These are phyloP conservation scores for Leccinum truebloodii DNA, from an alignment of 768 basidiomycete genomes.

Conservation along the genomic window DNA sequence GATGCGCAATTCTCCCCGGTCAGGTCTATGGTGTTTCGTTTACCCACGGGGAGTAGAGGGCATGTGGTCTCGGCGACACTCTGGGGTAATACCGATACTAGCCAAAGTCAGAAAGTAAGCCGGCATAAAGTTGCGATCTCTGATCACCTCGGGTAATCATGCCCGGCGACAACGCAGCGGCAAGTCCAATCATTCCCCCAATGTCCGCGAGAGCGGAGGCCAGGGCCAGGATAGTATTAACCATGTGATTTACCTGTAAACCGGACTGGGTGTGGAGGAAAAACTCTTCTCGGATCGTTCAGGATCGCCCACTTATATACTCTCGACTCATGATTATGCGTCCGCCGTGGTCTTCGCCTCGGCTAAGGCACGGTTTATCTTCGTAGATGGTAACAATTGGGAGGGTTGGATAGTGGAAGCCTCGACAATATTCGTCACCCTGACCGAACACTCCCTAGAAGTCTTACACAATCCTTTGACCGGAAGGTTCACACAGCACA, in stretches of 20 bases:
- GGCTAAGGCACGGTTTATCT: background rate
- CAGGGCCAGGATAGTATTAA: background rate
- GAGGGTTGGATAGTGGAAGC: background rate
- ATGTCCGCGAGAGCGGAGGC: background rate
- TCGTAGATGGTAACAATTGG: background rate
- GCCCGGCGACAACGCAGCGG: background rate
- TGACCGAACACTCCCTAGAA: background rate
- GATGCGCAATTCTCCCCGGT: constrained; percentile 3
- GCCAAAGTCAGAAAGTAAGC: background rate
- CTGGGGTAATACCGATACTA: background rate
- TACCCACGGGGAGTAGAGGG: background rate
- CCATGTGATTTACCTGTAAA: background rate
- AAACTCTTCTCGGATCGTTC: background rate
- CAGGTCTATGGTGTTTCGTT: constrained; percentile 1
- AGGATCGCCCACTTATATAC: background rate
- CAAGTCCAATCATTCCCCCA: background rate
- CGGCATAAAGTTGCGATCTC: background rate
- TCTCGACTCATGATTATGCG: background rate
- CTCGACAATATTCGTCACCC: background rate
- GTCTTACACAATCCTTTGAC: background rate
- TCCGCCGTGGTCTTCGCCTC: background rate
- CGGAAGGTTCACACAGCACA: background rate
- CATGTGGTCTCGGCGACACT: background rate
- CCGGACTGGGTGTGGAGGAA: background rate
- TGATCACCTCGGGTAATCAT: background rate